Evolutionary conservation across 2,329 filamentous ascomycete species (phyloP).

Genomic region (Thelonectria olida): DNA sequence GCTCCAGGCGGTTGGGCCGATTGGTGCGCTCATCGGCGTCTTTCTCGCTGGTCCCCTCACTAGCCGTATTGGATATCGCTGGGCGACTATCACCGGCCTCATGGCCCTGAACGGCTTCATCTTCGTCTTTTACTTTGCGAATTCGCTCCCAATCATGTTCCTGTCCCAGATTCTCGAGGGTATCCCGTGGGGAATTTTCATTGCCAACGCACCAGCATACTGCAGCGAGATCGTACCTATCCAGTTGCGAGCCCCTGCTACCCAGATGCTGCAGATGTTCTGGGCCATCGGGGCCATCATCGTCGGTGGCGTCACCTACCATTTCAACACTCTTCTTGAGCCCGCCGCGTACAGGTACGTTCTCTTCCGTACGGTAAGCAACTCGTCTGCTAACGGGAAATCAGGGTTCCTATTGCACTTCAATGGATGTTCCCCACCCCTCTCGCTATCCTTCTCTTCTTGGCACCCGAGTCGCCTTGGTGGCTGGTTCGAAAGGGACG

Average conservation of each 20-base stretch:
- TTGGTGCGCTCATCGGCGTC: slow-evolving; percentile 49
- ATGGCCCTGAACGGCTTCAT: slow-evolving; percentile 50
- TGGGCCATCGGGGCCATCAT: slow-evolving; percentile 71
- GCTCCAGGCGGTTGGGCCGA: slow-evolving; percentile 45
- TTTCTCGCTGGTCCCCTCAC: slow-evolving; percentile 50
- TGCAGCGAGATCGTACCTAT: slow-evolving; percentile 68
- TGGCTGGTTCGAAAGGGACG: slow-evolving; percentile 62
- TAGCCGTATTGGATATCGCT: slow-evolving; percentile 48
- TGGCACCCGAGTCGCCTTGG: slow-evolving; percentile 62
- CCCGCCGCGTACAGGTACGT: slow-evolving; percentile 31
- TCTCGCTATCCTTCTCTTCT: slow-evolving; percentile 60
- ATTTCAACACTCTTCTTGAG: slow-evolving; percentile 51
- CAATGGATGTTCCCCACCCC: slow-evolving; percentile 69
- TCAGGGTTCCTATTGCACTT: slow-evolving; percentile 61
- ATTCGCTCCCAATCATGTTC: slow-evolving; percentile 54
- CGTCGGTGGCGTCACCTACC: slow-evolving; percentile 63
- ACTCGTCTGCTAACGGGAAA: slow-evolving; percentile 30
- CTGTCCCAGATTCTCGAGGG: slow-evolving; percentile 66
- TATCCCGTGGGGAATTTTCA: slow-evolving; percentile 70
- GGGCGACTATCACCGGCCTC: slow-evolving; percentile 49
- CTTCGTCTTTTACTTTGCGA: slow-evolving; percentile 63
- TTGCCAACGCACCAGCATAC: slow-evolving; percentile 70
- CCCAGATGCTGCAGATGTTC: slow-evolving; percentile 71
- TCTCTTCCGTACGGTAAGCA: slow-evolving; percentile 35
- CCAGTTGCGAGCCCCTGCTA: slow-evolving; percentile 62